Evolutionary conservation across 139 green algal species (phyloP).

Genomic region (Nannochloris sp.): DNA sequence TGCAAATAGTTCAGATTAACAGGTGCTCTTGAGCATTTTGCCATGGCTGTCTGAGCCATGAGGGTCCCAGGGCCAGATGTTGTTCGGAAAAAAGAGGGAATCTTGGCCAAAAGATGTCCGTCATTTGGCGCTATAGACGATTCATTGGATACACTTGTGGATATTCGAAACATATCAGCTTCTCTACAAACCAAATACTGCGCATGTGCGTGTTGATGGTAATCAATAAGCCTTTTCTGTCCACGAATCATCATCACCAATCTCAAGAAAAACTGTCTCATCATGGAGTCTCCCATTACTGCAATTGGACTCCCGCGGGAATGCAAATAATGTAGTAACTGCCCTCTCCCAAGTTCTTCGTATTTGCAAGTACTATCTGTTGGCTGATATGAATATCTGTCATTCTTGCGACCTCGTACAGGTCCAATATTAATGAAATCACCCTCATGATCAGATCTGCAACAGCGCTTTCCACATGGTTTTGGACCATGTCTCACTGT

Average conservation of each 20-base stretch:
- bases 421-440: conserved; percentile 2
- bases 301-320: background rate
- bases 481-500: background rate
- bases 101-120: conserved; percentile 5
- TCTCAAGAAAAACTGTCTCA: conserved; percentile 17
- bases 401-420: background rate
- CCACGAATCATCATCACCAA: conserved; percentile 18
- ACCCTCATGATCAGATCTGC: background rate
- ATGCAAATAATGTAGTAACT: conserved; percentile 15
- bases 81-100: conserved; percentile 14
- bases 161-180: conserved; percentile 18
- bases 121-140: background rate
- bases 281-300: conserved; percentile 19
- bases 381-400: conserved; percentile 2
- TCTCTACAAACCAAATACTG: conserved; percentile 12
- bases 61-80: background rate
- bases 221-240: conserved; percentile 9
- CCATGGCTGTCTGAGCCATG: background rate
- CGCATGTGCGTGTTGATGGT: conserved; percentile 14
- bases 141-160: background rate
- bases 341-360: background rate
- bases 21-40: background rate
- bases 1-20: conserved; percentile 13
- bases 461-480: conserved; percentile 4
- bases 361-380: conserved; percentile 8